These are phyloP conservation scores for Edhazardia aedis DNA, from an alignment of 371 early-diverging fungal genomes.

Conservation along the genomic window DNA sequence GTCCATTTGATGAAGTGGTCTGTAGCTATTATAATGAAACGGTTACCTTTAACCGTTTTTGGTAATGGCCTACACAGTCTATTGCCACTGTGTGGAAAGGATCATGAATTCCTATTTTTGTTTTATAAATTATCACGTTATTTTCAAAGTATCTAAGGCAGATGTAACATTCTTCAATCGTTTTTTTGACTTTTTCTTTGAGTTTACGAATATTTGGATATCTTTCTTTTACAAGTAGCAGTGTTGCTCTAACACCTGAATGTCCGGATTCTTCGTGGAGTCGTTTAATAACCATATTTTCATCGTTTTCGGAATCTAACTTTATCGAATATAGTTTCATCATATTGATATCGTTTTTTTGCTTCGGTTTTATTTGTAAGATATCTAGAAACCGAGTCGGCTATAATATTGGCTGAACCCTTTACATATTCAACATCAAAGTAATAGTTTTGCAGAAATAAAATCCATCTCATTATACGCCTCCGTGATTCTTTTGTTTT, in stretches of 20 bases:
- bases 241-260: background rate
- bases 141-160: background rate
- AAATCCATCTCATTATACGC: background rate
- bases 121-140: background rate
- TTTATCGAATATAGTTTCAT: background rate
- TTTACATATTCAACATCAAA: constrained; percentile 1
- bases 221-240: background rate
- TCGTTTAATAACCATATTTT: background rate
- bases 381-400: too few species aligned
- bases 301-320: background rate
- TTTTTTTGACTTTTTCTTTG: background rate
- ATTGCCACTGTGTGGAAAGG: background rate
- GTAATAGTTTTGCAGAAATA: constrained; percentile 1
- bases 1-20: constrained; percentile 12
- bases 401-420: background rate
- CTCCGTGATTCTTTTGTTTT: background rate
- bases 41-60: background rate
- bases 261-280: constrained; percentile 1
- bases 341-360: background rate
- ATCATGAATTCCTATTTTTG: background rate
- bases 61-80: constrained; percentile 6
- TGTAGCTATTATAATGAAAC: constrained; percentile 11
- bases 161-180: background rate
- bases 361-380: background rate
- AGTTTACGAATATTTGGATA: too few species aligned